phyloP scores from a whole-genome alignment of 108 stramenopile species.

The Epipyxis sp. region DNA sequence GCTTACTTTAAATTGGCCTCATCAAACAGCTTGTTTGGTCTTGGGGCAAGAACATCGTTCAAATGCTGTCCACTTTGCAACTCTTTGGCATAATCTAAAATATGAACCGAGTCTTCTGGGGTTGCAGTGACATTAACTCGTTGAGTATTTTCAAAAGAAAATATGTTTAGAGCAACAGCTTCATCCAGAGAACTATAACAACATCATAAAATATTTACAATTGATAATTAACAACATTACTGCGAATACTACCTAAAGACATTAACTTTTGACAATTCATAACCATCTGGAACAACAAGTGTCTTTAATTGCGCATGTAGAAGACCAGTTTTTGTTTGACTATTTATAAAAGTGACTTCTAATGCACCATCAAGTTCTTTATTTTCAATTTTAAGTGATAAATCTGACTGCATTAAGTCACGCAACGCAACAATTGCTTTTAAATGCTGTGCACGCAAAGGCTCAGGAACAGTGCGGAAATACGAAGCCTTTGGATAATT shows the following conservation, averaged over 20 bases:
- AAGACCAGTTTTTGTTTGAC: slow-evolving; percentile 71
- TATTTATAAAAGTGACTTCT: slow-evolving; percentile 77
- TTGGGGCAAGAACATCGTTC: slow-evolving; percentile 9
- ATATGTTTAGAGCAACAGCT: slow-evolving; percentile 21
- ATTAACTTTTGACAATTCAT: neutral
- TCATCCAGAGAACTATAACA: slow-evolving; percentile 34
- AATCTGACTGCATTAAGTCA: slow-evolving; percentile 71
- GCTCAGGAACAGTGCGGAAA: slow-evolving; percentile 82
- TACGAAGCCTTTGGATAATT: slow-evolving; percentile 39
- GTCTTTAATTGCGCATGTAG: slow-evolving; percentile 73
- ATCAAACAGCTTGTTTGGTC: neutral
- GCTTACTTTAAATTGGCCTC: neutral
- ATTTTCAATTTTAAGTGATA: slow-evolving; percentile 60
- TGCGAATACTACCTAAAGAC: slow-evolving; percentile 39
- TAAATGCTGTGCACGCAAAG: slow-evolving; percentile 88
- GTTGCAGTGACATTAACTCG: neutral
- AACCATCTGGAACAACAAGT: slow-evolving; percentile 49
- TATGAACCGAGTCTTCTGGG: slow-evolving; percentile 43
- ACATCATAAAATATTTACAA: slow-evolving; percentile 30
- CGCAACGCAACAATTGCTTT: slow-evolving; percentile 85
- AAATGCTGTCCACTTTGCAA: slow-evolving; percentile 57
- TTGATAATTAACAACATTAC: slow-evolving; percentile 39
- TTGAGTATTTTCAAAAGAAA: neutral
- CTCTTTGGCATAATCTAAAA: slow-evolving; percentile 70
- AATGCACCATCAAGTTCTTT: slow-evolving; percentile 40